Evolutionary conservation across 2,329 filamentous ascomycete species (phyloP).

Genomic region (Daldinia sp.): DNA sequence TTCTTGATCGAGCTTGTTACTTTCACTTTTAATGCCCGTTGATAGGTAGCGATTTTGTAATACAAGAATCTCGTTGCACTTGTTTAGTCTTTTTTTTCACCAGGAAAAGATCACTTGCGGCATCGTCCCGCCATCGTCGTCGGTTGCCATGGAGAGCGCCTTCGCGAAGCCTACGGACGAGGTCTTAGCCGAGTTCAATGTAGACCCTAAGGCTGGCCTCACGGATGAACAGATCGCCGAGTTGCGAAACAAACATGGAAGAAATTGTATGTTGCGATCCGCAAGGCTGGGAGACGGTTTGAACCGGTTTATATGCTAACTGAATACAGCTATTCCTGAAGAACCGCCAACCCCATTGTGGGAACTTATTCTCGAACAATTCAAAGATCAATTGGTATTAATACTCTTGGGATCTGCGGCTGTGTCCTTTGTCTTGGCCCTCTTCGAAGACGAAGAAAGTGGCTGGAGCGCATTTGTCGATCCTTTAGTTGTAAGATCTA

Average conservation of each 20-base stretch:
- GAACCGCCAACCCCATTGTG: conserved; percentile 96
- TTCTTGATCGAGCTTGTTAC: conserved; percentile 28
- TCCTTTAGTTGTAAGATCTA: conserved; percentile 82
- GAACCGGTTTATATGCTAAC: conserved; percentile 22
- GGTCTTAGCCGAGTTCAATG: conserved; percentile 70
- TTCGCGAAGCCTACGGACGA: conserved; percentile 69
- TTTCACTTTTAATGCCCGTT: conserved; percentile 34
- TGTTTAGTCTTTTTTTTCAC: background rate
- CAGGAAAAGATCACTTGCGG: conserved; percentile 35
- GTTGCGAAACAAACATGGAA: conserved; percentile 70
- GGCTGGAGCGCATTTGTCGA: conserved; percentile 99
- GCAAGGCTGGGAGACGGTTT: background rate
- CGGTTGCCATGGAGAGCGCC: conserved; percentile 69
- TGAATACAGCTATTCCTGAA: conserved; percentile 72
- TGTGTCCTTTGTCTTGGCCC: conserved; percentile 90
- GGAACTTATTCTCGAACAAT: conserved; percentile 97
- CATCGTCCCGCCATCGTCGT: conserved; percentile 38
- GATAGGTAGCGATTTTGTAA: conserved; percentile 29
- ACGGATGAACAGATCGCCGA: conserved; percentile 68
- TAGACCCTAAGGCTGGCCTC: conserved; percentile 67
- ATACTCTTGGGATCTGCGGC: conserved; percentile 93
- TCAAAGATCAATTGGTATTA: conserved; percentile 98
- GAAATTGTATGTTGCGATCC: conserved; percentile 67
- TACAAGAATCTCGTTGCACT: conserved; percentile 15
- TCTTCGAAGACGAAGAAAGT: conserved; percentile 87